Conservation (phyloP, 305 asterid species). For the Fraxinus ornus region DNA sequence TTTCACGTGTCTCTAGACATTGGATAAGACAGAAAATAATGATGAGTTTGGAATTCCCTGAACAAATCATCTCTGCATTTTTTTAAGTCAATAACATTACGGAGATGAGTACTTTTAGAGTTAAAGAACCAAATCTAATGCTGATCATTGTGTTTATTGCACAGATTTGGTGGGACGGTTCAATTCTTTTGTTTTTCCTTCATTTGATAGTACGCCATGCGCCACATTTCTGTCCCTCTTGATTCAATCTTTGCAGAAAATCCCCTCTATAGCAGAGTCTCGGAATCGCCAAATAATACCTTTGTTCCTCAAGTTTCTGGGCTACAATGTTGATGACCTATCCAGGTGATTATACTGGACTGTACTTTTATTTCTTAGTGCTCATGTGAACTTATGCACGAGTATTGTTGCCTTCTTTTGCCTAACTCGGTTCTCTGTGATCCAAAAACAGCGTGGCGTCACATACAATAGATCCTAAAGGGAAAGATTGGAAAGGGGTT, state of each 20-base stretch:
- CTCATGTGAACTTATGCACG: constrained; percentile 12
- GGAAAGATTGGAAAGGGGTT: constrained; percentile 73
- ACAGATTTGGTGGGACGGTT: constrained; percentile 75
- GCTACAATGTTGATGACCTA: constrained; percentile 52
- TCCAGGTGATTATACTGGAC: constrained; percentile 47
- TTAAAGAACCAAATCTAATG: constrained; percentile 9
- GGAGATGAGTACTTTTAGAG: constrained; percentile 19
- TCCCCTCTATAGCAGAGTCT: constrained; percentile 68
- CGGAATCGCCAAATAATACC: constrained; percentile 70
- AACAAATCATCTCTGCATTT: not conserved
- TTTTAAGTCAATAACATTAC: not conserved
- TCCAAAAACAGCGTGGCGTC: constrained; percentile 52
- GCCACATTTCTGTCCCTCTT: constrained; percentile 57
- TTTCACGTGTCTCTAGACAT: constrained; percentile 3
- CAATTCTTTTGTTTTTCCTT: constrained; percentile 40
- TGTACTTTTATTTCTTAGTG: constrained; percentile 2
- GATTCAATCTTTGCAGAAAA: constrained; percentile 72
- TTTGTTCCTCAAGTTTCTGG: constrained; percentile 79
- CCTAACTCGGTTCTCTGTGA: constrained; percentile 23
- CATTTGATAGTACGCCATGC: constrained; percentile 53
- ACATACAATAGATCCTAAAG: constrained; percentile 42
- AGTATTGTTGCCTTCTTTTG: constrained; percentile 11
- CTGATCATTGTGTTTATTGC: constrained; percentile 22
- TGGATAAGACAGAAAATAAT: not conserved
- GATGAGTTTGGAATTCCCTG: not conserved